Evolutionary conservation across 352 stramenopile species (phyloP), one percentile per base, ranked within the genome.

Genomic region (Pythium brassicae): DNA sequence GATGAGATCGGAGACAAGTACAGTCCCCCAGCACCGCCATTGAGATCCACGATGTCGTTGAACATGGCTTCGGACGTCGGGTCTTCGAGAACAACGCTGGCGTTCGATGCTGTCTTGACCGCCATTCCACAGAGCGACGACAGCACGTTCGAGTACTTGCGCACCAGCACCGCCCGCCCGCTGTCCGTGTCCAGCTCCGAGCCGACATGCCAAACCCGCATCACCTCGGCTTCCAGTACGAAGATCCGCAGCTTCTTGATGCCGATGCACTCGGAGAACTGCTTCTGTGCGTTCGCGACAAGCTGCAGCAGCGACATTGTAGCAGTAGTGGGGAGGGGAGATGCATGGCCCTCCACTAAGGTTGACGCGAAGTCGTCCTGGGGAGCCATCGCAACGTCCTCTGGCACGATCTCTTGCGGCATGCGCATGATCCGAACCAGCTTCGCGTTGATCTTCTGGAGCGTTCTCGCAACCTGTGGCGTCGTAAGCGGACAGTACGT

Each of bases 21-120:
- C 48, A 90, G 49, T 0, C 78, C 82, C 40, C 73, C 61, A 25
- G 75, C 73, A 0, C 77, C 77, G 2, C 78, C 78, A 22, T 66
- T 63, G 25, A 89, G 70, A 49, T 92, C 82, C 4, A 87, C 76
- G 0, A 76, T 88, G 49, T 89, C 78, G 37, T 92, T 92, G 61
- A 83, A 92, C 4, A 57, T 69, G 22, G 77, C 62, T 50, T 89
- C 67, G 0, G 71, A 69, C 10, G 70, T 63, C 4, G 79, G 77
- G 27, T 88, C 70, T 0, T 69, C 35, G 3, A 83, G 44, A 4
- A 83, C 76, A 12, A 66, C 32, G 1, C 67, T 66, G 0, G 58
- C 26, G 19, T 23, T 35, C 8, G 42, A 47, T 22, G 20, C 8
- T 2, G 39, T 14, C 25, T 59, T 49, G 15, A 89, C 34, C 4